phyloP scores from a whole-genome alignment of 2,329 filamentous ascomycete species.

The Periconia sp. region DNA sequence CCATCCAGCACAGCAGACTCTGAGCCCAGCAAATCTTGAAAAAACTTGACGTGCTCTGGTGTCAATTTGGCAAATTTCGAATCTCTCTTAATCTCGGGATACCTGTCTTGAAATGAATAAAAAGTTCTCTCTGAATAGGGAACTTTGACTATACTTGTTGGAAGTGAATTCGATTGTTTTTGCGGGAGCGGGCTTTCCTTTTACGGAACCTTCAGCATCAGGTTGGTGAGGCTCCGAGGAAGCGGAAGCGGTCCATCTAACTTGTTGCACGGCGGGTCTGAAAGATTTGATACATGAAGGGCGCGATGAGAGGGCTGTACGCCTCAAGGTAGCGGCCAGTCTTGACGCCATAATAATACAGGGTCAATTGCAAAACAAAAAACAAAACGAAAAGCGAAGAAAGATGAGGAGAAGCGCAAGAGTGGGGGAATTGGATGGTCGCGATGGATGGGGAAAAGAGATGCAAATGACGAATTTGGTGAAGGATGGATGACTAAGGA shows the following conservation, averaged over 20 bases:
- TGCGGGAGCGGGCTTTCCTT: slow-evolving; percentile 35
- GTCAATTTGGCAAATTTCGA: slow-evolving; percentile 72
- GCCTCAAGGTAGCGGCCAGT: slow-evolving; percentile 36
- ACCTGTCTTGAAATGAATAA: slow-evolving; percentile 42
- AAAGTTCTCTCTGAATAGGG: background rate
- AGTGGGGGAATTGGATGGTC: background rate
- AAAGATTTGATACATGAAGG: slow-evolving; percentile 23
- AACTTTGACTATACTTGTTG: slow-evolving; percentile 59
- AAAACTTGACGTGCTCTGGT: slow-evolving; percentile 76
- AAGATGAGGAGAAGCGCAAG: slow-evolving; percentile 3
- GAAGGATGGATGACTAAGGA: slow-evolving; percentile 14
- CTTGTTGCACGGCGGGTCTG: slow-evolving; percentile 29
- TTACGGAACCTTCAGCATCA: slow-evolving; percentile 37
- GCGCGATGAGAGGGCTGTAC: slow-evolving; percentile 29
- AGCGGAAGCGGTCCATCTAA: slow-evolving; percentile 44
- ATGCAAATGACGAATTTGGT: slow-evolving; percentile 4
- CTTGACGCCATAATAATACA: slow-evolving; percentile 40
- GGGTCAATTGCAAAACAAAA: slow-evolving; percentile 17
- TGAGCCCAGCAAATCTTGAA: slow-evolving; percentile 77
- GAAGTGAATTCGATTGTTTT: slow-evolving; percentile 73
- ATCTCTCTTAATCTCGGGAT: slow-evolving; percentile 81
- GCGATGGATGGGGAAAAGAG: background rate
- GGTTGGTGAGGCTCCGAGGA: slow-evolving; percentile 46
- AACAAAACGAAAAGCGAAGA: slow-evolving; percentile 19
- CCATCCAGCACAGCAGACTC: slow-evolving; percentile 83